These are phyloP conservation scores for Auricularia sp. DNA, from an alignment of 768 basidiomycete genomes.

Conservation along the genomic window DNA sequence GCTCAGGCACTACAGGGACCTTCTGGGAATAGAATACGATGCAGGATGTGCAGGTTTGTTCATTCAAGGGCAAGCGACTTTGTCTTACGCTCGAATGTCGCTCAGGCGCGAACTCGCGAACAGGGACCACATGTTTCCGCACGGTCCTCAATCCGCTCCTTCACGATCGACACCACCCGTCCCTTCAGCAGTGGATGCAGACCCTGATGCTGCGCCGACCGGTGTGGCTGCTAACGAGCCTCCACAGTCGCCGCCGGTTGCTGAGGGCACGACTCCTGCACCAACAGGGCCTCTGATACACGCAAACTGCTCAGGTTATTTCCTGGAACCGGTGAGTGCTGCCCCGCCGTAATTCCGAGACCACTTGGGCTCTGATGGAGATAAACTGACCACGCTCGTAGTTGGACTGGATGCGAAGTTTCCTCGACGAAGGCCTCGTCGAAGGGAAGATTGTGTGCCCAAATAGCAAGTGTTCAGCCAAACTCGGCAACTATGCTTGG, in stretches of 20 bases:
- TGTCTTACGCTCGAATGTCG: background rate
- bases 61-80: background rate
- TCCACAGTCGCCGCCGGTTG: slow-evolving; percentile 6
- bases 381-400: slow-evolving; percentile 16
- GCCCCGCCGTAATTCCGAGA: background rate
- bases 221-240: slow-evolving; percentile 4
- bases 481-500: slow-evolving; percentile 97
- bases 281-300: slow-evolving; percentile 36
- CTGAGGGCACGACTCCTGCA: background rate
- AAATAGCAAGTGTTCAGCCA: slow-evolving; percentile 79
- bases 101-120: slow-evolving; percentile 73
- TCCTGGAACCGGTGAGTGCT: slow-evolving; percentile 79
- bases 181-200: background rate
- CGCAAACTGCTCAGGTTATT: slow-evolving; percentile 89
- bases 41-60: slow-evolving; percentile 79
- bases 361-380: too few relatives aligned
- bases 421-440: slow-evolving; percentile 60
- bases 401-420: slow-evolving; percentile 96
- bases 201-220: background rate
- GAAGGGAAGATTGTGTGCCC: slow-evolving; percentile 90
- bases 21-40: slow-evolving; percentile 62
- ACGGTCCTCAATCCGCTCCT: slow-evolving; percentile 38
- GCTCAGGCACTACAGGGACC: slow-evolving; percentile 5
- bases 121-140: slow-evolving; percentile 87
- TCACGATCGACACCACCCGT: background rate